Conservation (phyloP, 108 stramenopile species). For the Fragilaria radians region DNA sequence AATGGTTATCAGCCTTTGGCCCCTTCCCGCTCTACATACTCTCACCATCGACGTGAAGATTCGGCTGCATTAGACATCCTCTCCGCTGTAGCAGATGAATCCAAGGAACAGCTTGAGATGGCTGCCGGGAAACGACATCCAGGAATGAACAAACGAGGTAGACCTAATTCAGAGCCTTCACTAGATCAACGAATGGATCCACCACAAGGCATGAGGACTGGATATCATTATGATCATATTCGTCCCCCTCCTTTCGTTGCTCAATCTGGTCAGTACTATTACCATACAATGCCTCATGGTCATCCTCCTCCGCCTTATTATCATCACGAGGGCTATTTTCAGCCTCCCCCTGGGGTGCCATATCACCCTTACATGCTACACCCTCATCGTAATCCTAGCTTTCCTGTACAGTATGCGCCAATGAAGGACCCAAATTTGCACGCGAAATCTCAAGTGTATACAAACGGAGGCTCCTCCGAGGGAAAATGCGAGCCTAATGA, state of each 20-base stretch:
- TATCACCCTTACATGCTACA: constrained; percentile 7
- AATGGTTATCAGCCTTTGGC: constrained; percentile 1
- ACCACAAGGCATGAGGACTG: not conserved
- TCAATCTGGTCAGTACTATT: not conserved
- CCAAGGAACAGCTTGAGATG: constrained; percentile 38
- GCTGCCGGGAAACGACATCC: constrained; percentile 20
- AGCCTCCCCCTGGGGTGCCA: not conserved
- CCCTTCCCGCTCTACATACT: not conserved
- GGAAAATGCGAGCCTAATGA: not conserved
- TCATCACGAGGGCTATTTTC: constrained; percentile 12
- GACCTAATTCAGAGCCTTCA: not conserved
- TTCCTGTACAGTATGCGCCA: constrained; percentile 10
- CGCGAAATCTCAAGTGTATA: not conserved
- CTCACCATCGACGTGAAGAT: constrained; percentile 33
- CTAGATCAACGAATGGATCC: not conserved
- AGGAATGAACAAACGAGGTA: not conserved
- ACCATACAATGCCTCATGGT: not conserved
- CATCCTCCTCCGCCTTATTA: constrained; percentile 28
- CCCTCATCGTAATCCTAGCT: constrained; percentile 8
- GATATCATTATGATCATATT: not conserved
- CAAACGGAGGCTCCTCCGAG: not conserved
- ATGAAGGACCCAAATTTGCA: not conserved
- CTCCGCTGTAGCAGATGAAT: constrained; percentile 39
- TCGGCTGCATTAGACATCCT: constrained; percentile 50
- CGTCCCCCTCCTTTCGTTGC: not conserved